These are phyloP conservation scores for Mycosarcoma mackinlayi DNA, from an alignment of 1,284 basidiomycete species.

Conservation along the genomic window DNA sequence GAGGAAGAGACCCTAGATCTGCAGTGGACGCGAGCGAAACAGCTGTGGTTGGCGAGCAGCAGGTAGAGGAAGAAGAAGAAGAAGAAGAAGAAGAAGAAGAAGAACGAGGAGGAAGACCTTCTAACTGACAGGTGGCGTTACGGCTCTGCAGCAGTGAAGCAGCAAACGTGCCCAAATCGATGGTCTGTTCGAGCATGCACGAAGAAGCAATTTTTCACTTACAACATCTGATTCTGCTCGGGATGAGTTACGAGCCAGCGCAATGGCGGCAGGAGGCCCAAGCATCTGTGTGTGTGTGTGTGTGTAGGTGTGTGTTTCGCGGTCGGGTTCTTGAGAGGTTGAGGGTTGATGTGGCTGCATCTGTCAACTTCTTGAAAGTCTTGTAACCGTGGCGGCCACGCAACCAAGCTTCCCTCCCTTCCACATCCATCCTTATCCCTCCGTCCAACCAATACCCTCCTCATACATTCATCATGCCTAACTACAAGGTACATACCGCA, in stretches of 20 bases:
- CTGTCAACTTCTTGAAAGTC: slow-evolving; percentile 13
- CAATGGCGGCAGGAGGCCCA: neutral
- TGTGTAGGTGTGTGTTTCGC: too few relatives aligned
- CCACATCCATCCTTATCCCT: slow-evolving; percentile 21
- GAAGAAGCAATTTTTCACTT: slow-evolving; percentile 10
- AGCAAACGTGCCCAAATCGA: slow-evolving; percentile 20
- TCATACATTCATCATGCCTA: slow-evolving; percentile 43
- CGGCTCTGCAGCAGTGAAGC: slow-evolving; percentile 1
- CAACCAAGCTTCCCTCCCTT: slow-evolving; percentile 4
- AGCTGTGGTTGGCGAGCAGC: neutral
- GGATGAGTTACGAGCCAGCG: too few relatives aligned
- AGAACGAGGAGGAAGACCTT: too few relatives aligned
- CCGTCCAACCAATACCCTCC: slow-evolving; percentile 3
- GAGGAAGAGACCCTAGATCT: slow-evolving; percentile 9
- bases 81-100: slow-evolving; percentile 7
- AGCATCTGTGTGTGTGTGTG: neutral
- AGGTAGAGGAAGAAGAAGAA: slow-evolving; percentile 1
- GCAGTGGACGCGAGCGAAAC: neutral
- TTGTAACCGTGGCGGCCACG: too few relatives aligned
- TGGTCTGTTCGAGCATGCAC: slow-evolving; percentile 19
- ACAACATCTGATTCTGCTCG: slow-evolving; percentile 28
- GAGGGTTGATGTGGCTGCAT: slow-evolving; percentile 5
- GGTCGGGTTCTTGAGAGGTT: too few relatives aligned
- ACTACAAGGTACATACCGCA: slow-evolving; percentile 53
- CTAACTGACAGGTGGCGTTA: too few relatives aligned